A percentile compares a stretch with the other conserved stretches of the same genome.
phyloP scores from a whole-genome alignment of 2,329 filamentous ascomycete genomes.

The Alternaria longipes region DNA sequence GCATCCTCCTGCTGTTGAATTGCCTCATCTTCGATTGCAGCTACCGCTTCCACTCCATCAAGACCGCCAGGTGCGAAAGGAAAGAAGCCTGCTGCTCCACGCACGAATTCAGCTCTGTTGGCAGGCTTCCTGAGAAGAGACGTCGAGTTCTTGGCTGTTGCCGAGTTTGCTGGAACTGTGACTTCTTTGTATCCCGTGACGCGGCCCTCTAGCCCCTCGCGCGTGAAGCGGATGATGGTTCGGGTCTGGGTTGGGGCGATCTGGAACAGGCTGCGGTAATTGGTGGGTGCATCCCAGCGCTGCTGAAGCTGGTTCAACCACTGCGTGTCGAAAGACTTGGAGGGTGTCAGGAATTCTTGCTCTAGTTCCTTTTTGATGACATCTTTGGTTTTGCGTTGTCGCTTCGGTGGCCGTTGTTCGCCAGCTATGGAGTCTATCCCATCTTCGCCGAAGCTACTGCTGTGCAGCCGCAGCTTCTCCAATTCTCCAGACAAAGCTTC shows the following conservation, averaged over 20 bases:
- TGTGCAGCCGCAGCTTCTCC: slow-evolving; percentile 60
- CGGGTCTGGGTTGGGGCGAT: slow-evolving; percentile 91
- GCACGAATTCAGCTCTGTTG: slow-evolving; percentile 86
- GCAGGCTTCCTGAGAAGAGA: slow-evolving; percentile 88
- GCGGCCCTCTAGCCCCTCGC: slow-evolving; percentile 89
- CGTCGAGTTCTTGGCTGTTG: slow-evolving; percentile 94
- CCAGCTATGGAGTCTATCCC: slow-evolving; percentile 69
- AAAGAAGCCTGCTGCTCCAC: slow-evolving; percentile 91
- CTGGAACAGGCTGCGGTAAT: slow-evolving; percentile 85
- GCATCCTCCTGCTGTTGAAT: slow-evolving; percentile 61
- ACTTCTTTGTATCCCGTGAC: slow-evolving; percentile 96
- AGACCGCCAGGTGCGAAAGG: slow-evolving; percentile 92
- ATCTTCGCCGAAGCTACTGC: slow-evolving; percentile 29
- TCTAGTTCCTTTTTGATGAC: slow-evolving; percentile 77
- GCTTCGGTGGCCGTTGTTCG: slow-evolving; percentile 62
- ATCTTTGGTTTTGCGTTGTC: slow-evolving; percentile 64
- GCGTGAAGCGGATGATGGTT: slow-evolving; percentile 90
- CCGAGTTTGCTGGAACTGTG: slow-evolving; percentile 86
- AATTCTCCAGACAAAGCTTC: slow-evolving; percentile 60
- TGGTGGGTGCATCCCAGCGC: slow-evolving; percentile 82
- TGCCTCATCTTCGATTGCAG: slow-evolving; percentile 81
- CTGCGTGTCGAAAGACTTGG: slow-evolving; percentile 77
- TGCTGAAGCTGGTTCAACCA: slow-evolving; percentile 93
- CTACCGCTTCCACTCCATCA: slow-evolving; percentile 84
- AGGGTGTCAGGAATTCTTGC: slow-evolving; percentile 79